Conservation (phyloP, 106 monocot genomes). For the Xerophyta viscosa region DNA sequence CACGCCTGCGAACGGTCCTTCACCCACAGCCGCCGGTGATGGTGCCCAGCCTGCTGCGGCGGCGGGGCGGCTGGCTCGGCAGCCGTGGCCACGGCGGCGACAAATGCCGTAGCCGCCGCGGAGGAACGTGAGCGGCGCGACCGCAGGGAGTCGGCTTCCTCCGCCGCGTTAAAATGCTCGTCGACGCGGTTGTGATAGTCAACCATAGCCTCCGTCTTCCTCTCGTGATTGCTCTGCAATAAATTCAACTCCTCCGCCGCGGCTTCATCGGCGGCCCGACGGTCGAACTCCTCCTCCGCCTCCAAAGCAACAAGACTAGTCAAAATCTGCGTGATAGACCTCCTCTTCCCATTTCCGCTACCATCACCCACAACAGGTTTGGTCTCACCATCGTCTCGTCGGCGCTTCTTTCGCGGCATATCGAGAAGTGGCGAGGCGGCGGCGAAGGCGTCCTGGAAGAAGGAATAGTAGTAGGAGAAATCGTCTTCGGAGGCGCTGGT, state of each 20-base stretch:
- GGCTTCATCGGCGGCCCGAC: constrained; percentile 5
- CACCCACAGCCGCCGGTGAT: constrained; percentile 32
- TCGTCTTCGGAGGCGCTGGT: constrained; percentile 27
- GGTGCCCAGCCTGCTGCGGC: constrained; percentile 2
- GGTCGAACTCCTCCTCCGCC: constrained; percentile 24
- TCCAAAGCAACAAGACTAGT: constrained; percentile 43
- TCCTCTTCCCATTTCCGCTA: constrained; percentile 10
- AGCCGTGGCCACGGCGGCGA: constrained; percentile 7
- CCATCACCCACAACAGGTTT: constrained; percentile 1
- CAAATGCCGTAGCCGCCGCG: constrained; percentile 11
- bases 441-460: constrained; percentile 39
- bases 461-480: constrained; percentile 41
- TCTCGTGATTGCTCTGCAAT: constrained; percentile 25
- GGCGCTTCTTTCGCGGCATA: constrained; percentile 8
- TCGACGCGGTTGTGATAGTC: constrained; percentile 23
- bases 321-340: constrained; percentile 25
- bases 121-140: constrained; percentile 1
- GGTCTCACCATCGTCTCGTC: background rate
- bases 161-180: constrained; percentile 27
- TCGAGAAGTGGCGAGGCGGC: constrained; percentile 7
- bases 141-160: constrained; percentile 24
- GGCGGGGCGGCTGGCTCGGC: background rate
- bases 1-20: constrained; percentile 32
- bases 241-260: constrained; percentile 18
- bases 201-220: constrained; percentile 18